Percentiles rank a stretch among this genome's conserved stretches.
Evolutionary conservation across 352 stramenopile genomes (phyloP).

Genomic region (Pythium coloratum): DNA sequence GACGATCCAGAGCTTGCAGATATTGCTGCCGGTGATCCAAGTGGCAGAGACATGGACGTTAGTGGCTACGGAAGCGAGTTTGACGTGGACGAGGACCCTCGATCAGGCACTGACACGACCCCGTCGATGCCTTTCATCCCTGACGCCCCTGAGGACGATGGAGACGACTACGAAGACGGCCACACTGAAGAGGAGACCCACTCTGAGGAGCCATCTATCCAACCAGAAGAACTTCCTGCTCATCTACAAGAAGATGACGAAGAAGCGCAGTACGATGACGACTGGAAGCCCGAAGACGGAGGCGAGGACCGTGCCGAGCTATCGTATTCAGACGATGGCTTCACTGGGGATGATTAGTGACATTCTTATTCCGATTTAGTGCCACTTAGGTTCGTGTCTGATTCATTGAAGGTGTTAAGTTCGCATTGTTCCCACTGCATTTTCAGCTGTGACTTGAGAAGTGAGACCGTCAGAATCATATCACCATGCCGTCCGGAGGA

Average conservation of each 20-base stretch:
- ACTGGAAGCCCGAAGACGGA: constrained; percentile 6
- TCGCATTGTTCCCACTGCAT: not conserved
- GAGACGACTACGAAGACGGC: constrained; percentile 44
- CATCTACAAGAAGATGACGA: constrained; percentile 10
- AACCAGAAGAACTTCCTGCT: not conserved
- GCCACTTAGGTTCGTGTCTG: not conserved
- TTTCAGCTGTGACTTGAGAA: not conserved
- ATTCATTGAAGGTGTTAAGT: constrained; percentile 3
- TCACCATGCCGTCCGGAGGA: not conserved
- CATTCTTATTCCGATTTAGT: constrained; percentile 13
- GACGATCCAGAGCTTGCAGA: not conserved
- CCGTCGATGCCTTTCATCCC: not conserved
- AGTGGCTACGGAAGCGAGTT: constrained; percentile 47
- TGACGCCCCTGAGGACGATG: constrained; percentile 18
- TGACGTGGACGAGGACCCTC: constrained; percentile 33
- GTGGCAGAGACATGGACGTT: constrained; percentile 9
- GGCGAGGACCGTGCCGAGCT: constrained; percentile 28
- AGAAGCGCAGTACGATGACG: constrained; percentile 20
- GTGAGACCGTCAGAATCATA: not conserved
- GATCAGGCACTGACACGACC: not conserved
- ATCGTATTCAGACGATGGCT: constrained; percentile 45
- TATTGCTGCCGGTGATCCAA: not conserved
- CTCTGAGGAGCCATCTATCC: not conserved
- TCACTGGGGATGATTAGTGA: constrained; percentile 29
- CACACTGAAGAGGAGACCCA: constrained; percentile 29